phyloP scores from a whole-genome alignment of 140 eudicot genomes.

The Cichorium intybus region DNA sequence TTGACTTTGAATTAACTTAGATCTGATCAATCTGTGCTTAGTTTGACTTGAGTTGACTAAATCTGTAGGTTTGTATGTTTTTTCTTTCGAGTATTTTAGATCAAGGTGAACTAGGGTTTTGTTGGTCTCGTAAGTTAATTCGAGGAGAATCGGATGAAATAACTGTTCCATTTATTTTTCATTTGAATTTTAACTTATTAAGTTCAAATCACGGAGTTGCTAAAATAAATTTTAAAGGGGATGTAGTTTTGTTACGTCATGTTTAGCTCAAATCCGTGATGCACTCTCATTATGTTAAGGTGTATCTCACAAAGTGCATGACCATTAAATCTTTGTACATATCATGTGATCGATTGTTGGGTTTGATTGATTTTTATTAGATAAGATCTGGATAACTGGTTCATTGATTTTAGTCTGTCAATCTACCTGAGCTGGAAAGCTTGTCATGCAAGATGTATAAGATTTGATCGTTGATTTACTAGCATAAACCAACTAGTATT shows the following conservation, averaged over 20 bases:
- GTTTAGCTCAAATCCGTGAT: not conserved
- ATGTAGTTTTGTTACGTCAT: not conserved
- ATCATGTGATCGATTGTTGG: not conserved
- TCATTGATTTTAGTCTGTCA: conserved; percentile 9
- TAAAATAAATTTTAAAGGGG: not conserved
- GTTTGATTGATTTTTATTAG: not conserved
- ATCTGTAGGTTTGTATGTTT: not conserved
- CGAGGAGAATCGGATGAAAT: not conserved
- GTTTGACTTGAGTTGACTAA: conserved; percentile 3
- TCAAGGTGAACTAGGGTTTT: conserved; percentile 18
- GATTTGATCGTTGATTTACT: not conserved
- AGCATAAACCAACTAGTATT: not conserved
- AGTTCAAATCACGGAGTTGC: not conserved
- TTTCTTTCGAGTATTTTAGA: not conserved
- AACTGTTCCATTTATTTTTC: not conserved
- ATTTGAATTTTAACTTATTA: not conserved
- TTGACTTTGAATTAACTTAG: conserved; percentile 15
- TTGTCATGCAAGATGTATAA: not conserved
- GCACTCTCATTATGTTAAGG: not conserved
- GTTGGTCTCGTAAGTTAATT: not conserved
- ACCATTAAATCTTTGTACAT: not conserved
- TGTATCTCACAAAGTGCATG: conserved; percentile 2
- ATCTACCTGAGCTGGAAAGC: not conserved
- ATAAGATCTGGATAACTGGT: not conserved
- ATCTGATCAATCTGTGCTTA: conserved; percentile 10